Evolutionary conservation across 2,329 filamentous ascomycete genomes (phyloP).

Genomic region (Pyrenophora seminiperda): DNA sequence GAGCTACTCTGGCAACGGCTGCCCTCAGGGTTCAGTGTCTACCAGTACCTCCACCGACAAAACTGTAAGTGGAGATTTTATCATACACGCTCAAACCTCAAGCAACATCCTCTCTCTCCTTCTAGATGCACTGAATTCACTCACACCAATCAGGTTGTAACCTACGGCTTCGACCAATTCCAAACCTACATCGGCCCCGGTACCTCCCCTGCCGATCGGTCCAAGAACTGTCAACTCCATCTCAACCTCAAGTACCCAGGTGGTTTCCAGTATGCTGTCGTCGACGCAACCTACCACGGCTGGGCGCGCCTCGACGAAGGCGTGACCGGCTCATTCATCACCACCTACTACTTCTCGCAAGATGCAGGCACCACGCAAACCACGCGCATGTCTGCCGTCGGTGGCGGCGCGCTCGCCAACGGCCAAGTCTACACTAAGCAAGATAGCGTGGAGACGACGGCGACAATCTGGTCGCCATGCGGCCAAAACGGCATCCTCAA

Average conservation of each 20-base stretch:
- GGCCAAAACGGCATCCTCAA: constrained; percentile 42
- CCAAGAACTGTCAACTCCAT: constrained; percentile 47
- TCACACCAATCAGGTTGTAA: constrained; percentile 32
- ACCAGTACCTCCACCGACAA: constrained; percentile 40
- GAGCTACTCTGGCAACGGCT: constrained; percentile 43
- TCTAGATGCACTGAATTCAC: background rate
- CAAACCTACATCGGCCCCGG: constrained; percentile 44
- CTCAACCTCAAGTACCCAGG: constrained; percentile 43
- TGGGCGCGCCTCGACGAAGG: constrained; percentile 43
- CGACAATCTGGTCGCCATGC: constrained; percentile 43
- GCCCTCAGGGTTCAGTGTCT: constrained; percentile 43
- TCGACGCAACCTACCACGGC: constrained; percentile 46
- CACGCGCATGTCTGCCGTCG: constrained; percentile 32
- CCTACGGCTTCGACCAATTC: constrained; percentile 43
- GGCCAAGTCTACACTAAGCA: constrained; percentile 54
- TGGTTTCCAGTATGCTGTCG: constrained; percentile 48
- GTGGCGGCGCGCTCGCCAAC: constrained; percentile 48
- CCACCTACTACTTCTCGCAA: constrained; percentile 47
- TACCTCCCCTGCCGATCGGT: constrained; percentile 34
- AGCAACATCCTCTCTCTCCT: background rate
- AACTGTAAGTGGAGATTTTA: constrained; percentile 29
- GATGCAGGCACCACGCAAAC: constrained; percentile 38
- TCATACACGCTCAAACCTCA: constrained; percentile 4
- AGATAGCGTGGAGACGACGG: constrained; percentile 47
- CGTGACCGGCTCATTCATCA: constrained; percentile 43